Evolutionary conservation across 139 green algal species (phyloP).

Genomic region (Picochlorum sp.): DNA sequence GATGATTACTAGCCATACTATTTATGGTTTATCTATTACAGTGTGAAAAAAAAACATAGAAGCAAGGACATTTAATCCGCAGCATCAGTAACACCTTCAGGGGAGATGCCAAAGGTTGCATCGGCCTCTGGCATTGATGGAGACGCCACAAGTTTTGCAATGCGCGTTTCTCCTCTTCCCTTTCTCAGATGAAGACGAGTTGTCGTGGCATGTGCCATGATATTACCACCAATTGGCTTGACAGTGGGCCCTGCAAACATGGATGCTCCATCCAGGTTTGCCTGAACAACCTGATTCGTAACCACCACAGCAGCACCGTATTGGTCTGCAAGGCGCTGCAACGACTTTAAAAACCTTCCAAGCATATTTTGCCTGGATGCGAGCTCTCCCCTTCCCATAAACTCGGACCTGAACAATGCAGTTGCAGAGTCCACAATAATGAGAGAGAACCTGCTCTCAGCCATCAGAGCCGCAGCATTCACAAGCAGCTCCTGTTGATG

Average conservation of each 20-base stretch:
- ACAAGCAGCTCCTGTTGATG: conserved; percentile 89
- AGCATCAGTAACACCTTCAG: conserved; percentile 56
- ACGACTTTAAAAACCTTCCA: conserved; percentile 76
- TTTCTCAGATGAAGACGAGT: conserved; percentile 90
- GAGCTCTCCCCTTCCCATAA: conserved; percentile 82
- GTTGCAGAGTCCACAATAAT: conserved; percentile 95
- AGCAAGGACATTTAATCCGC: background rate
- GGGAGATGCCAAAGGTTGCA: conserved; percentile 79
- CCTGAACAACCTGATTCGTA: conserved; percentile 95
- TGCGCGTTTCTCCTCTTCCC: conserved; percentile 75
- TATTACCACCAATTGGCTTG: conserved; percentile 99
- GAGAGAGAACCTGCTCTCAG: conserved; percentile 83
- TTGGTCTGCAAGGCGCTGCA: conserved; percentile 90
- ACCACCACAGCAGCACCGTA: conserved; percentile 93
- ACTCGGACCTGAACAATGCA: conserved; percentile 83
- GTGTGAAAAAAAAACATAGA: background rate
- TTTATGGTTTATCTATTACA: too few species aligned
- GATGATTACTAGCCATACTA: conserved; percentile 74
- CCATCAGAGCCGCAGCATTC: conserved; percentile 86
- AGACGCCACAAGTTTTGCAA: conserved; percentile 76
- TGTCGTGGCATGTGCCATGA: conserved; percentile 99
- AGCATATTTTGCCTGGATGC: conserved; percentile 74
- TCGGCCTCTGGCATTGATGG: conserved; percentile 88
- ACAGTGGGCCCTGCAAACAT: conserved; percentile 87
- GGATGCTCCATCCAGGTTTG: conserved; percentile 79